Conservation (phyloP, 768 basidiomycete genomes). For the Russula earlei region DNA sequence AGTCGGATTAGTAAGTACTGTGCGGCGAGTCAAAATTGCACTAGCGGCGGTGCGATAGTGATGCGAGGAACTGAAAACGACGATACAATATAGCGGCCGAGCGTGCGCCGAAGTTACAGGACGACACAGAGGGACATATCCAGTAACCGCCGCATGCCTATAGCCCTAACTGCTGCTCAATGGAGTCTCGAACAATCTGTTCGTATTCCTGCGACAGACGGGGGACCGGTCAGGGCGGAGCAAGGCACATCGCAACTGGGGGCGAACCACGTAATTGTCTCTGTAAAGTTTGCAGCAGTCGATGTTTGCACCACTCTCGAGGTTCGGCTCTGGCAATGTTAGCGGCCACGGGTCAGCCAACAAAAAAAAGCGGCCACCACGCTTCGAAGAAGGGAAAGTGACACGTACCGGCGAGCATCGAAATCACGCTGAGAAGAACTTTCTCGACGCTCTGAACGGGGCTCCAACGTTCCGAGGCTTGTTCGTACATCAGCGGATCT, state of each 20-base stretch:
- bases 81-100: neutral
- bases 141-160: constrained; percentile 26
- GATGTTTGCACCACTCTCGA: constrained; percentile 95
- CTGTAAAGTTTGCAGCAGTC: constrained; percentile 96
- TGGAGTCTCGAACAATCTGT: constrained; percentile 69
- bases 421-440: constrained; percentile 90
- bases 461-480: constrained; percentile 93
- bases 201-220: constrained; percentile 65
- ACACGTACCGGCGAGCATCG: constrained; percentile 89
- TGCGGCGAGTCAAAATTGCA: neutral
- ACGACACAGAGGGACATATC: neutral
- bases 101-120: neutral
- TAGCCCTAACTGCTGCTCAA: constrained; percentile 78
- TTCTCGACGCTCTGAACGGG: constrained; percentile 99
- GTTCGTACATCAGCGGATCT: constrained; percentile 88
- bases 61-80: neutral
- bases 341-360: neutral
- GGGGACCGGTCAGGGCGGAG: neutral
- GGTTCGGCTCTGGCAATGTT: constrained; percentile 67
- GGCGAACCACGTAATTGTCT: constrained; percentile 57
- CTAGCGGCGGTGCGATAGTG: neutral
- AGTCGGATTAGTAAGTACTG: neutral
- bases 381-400: neutral
- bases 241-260: no score
- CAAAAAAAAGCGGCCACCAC: no score